Evolutionary conservation across 345 rosid species (phyloP).

Genomic region (Hibiscus trionum): DNA sequence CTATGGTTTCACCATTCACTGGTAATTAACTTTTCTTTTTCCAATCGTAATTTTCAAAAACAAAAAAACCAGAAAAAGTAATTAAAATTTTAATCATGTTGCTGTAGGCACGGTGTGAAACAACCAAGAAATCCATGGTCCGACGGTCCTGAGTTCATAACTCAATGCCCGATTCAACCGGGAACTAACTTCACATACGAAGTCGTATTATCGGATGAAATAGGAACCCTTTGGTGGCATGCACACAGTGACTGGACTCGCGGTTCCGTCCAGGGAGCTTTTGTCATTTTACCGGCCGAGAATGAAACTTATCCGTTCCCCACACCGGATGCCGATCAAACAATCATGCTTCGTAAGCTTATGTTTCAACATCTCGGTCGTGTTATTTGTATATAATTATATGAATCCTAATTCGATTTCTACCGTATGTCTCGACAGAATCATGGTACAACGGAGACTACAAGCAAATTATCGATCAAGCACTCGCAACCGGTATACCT

Average conservation of each 20-base stretch:
- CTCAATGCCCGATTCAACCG: constrained; percentile 41
- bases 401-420: background rate
- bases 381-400: background rate
- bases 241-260: constrained; percentile 51
- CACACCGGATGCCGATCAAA: constrained; percentile 27
- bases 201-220: constrained; percentile 23
- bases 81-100: background rate
- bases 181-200: constrained; percentile 32
- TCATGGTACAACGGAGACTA: constrained; percentile 18
- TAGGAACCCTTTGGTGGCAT: constrained; percentile 57
- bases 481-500: background rate
- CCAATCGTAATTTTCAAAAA: background rate
- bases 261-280: constrained; percentile 37
- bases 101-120: constrained; percentile 21
- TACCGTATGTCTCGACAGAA: background rate
- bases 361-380: background rate
- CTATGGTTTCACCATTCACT: constrained; percentile 32
- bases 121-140: constrained; percentile 52
- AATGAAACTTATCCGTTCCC: constrained; percentile 24
- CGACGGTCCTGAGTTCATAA: constrained; percentile 42
- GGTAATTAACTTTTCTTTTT: background rate
- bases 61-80: background rate
- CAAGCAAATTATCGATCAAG: constrained; percentile 3
- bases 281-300: constrained; percentile 17
- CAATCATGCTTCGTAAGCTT: constrained; percentile 24